Percentiles rank a stretch among this genome's conserved stretches.
phyloP scores from a whole-genome alignment of 1,284 basidiomycete species.

The Boletus nobilissimus region DNA sequence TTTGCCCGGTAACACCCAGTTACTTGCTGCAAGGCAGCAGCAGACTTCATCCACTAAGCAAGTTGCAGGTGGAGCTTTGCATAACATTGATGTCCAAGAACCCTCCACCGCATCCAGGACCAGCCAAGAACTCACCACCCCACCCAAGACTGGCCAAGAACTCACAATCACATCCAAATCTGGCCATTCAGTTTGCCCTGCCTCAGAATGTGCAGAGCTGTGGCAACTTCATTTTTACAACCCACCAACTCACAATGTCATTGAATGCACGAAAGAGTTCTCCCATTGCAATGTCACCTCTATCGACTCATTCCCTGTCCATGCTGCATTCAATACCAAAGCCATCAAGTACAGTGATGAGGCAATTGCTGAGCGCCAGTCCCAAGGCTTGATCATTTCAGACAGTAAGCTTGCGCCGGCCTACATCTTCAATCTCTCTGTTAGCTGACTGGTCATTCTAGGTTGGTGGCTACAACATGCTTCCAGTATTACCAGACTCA shows the following conservation, averaged over 20 bases:
- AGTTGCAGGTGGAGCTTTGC: neutral
- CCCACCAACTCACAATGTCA: neutral
- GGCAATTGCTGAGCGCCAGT: neutral
- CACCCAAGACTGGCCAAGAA: no score
- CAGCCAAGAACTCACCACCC: no score
- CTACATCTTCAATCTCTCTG: neutral
- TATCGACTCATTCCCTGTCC: neutral
- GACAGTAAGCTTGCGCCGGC: constrained; percentile 17
- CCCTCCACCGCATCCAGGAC: no score
- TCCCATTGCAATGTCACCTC: neutral
- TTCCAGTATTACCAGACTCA: neutral
- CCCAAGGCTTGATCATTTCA: neutral
- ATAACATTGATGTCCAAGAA: neutral
- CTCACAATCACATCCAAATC: no score
- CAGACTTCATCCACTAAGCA: neutral
- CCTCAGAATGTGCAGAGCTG: neutral
- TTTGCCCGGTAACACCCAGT: neutral
- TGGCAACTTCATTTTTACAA: neutral
- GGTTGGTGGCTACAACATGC: neutral
- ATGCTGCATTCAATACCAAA: constrained; percentile 12
- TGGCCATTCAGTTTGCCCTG: neutral
- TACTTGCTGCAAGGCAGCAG: neutral
- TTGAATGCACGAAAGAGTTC: no score
- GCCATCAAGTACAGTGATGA: neutral
- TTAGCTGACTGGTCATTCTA: neutral